These are phyloP conservation scores for Xylaria sp. DNA, from an alignment of 2,329 filamentous ascomycete genomes.

Conservation along the genomic window DNA sequence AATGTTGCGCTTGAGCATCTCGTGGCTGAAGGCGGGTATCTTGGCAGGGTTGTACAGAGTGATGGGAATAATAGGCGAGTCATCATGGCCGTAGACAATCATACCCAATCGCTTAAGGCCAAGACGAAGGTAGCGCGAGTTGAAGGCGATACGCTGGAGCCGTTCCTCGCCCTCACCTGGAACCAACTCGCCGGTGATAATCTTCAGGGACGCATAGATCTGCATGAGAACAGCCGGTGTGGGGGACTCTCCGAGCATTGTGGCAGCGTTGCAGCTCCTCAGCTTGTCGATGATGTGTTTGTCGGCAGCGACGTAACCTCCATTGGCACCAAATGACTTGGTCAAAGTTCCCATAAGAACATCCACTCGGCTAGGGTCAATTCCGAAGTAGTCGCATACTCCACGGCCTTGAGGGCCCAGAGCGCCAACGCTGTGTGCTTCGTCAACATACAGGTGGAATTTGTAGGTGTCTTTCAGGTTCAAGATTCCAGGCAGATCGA, in stretches of 20 bases:
- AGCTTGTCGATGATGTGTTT: conserved; percentile 94
- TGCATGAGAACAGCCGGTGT: conserved; percentile 89
- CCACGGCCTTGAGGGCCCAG: conserved; percentile 88
- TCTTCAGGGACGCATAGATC: conserved; percentile 84
- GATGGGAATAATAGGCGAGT: conserved; percentile 95
- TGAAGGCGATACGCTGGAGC: conserved; percentile 95
- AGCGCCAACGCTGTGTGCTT: conserved; percentile 95
- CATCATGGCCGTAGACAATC: conserved; percentile 97
- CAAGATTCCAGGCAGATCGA: conserved; percentile 90
- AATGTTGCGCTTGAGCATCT: conserved; percentile 98
- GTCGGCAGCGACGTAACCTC: conserved; percentile 91
- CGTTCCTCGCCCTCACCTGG: conserved; percentile 96
- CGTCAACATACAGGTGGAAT: conserved; percentile 94
- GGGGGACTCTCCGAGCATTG: conserved; percentile 87
- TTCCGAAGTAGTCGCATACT: conserved; percentile 96
- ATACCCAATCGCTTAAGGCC: conserved; percentile 96
- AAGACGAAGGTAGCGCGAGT: conserved; percentile 96
- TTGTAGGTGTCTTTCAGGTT: conserved; percentile 95
- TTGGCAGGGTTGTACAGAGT: conserved; percentile 98
- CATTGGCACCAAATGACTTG: conserved; percentile 98
- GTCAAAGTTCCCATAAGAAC: conserved; percentile 98
- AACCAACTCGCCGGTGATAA: conserved; percentile 87
- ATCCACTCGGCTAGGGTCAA: conserved; percentile 88
- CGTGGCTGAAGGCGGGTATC: conserved; percentile 97
- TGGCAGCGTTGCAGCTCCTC: conserved; percentile 83